Base-by-base conservation (phyloP, 2,329 filamentous ascomycete genomes). In the Neodidymelliopsis sp. region DNA sequence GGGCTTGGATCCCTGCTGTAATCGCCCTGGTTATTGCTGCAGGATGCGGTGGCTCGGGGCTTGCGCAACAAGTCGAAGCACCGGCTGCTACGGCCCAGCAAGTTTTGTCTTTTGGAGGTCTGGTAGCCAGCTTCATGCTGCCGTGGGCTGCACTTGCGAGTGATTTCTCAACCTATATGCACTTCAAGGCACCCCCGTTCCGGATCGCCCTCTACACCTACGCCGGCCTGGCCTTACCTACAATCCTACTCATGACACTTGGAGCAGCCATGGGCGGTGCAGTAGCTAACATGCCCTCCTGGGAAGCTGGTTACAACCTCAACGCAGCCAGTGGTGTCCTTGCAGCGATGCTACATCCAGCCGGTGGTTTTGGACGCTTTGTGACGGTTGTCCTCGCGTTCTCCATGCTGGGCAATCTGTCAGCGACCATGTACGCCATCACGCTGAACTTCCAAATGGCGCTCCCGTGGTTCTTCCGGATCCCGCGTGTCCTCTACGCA, bases 381-480 rank as follows among this genome's bases (percentile, higher is more conserved):
- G 72, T 86, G 13, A 79, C 83, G 2, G 83, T 86, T 2, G 64
- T 86, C 6, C 76, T 86, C 13, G 77, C 81, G 20, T 70, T 72
- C 43, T 65, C 60, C 42, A 67, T 86, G 33, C 70, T 87, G 9
- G 84, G 83, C 19, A 86, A 86, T 66, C 75, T 84, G 9, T 75
- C 81, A 2, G 81, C 79, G 12, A 84, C 81, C 12, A 80, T 83
- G 70, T 87, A 87, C 73, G 80, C 81, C 60, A 79, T 86, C 57
- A 83, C 83, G 3, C 76, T 87, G 55, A 86, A 86, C 74, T 83
- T 86, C 67, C 84, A 87, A 69, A 83, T 84, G 57, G 70, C 87
- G 15, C 67, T 84, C 4, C 84, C 84, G 0, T 77, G 76, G 50
- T 76, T 86, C 22, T 74, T 80, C 45, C 75, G 77, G 31, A 74